phyloP scores from a whole-genome alignment of 768 basidiomycete genomes.

The Panellus pusillus region DNA sequence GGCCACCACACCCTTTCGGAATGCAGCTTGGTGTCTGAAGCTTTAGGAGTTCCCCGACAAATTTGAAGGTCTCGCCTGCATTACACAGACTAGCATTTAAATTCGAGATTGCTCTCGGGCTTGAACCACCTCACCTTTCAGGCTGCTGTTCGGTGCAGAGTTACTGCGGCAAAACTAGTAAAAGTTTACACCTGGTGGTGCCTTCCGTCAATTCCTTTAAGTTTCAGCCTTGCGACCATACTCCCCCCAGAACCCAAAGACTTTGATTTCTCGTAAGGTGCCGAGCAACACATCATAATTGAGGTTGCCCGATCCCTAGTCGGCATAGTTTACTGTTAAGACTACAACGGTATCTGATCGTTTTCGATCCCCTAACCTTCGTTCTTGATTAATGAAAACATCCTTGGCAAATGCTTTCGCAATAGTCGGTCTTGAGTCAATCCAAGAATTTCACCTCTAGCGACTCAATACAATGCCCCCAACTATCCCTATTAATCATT shows the following conservation, averaged over 20 bases:
- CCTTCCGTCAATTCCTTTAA: slow-evolving; percentile 67
- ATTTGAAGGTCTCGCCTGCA: not conserved
- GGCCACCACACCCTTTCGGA: no score
- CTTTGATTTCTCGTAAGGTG: slow-evolving; percentile 88
- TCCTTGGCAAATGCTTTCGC: slow-evolving; percentile 86
- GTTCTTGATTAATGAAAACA: slow-evolving; percentile 86
- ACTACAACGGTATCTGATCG: slow-evolving; percentile 83
- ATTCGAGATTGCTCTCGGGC: not conserved
- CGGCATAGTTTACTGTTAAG: slow-evolving; percentile 58
- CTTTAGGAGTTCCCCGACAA: no score
- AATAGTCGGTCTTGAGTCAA: slow-evolving; percentile 77
- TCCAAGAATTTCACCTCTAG: slow-evolving; percentile 88
- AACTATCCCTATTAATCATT: slow-evolving; percentile 83
- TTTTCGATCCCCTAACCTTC: slow-evolving; percentile 85
- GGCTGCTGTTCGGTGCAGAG: slow-evolving; percentile 8
- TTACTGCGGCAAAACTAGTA: slow-evolving; percentile 1
- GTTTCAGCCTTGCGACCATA: slow-evolving; percentile 70
- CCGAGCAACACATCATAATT: slow-evolving; percentile 69
- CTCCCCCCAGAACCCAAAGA: slow-evolving; percentile 85
- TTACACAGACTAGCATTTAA: slow-evolving; percentile 20
- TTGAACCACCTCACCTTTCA: not conserved
- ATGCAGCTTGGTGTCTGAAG: no score
- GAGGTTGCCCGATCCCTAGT: slow-evolving; percentile 23
- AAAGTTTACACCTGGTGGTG: slow-evolving; percentile 45
- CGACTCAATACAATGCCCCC: slow-evolving; percentile 82